These are phyloP conservation scores for Leishmania aethiopica DNA, from an alignment of 208 protist genomes.

Conservation along the genomic window DNA sequence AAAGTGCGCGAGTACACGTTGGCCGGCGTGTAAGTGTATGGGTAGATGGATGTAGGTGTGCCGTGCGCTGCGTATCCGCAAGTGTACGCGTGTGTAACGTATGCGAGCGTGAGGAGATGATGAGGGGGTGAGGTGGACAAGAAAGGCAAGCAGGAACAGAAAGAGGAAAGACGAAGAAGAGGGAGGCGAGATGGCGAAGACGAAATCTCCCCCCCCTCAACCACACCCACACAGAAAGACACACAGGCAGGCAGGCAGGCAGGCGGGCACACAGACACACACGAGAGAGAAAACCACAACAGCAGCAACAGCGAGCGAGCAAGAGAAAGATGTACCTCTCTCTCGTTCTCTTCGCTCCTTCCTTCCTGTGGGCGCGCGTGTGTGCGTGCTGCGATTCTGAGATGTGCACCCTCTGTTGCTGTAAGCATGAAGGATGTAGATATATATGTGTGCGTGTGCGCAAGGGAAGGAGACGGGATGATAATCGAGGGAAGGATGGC, in stretches of 20 bases:
- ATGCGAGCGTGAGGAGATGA: neutral
- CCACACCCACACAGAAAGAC: neutral
- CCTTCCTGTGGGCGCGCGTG: neutral
- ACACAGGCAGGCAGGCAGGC: neutral
- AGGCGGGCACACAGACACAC: neutral
- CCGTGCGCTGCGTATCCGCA: neutral
- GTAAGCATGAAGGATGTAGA: neutral
- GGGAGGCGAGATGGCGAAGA: neutral
- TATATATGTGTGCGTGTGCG: neutral
- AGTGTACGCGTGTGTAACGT: neutral
- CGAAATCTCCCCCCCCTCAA: neutral
- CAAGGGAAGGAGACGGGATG: neutral
- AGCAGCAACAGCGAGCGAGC: neutral
- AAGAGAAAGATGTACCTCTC: neutral
- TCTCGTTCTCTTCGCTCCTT: neutral
- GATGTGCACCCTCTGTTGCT: constrained; percentile 4
- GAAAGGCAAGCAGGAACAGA: neutral
- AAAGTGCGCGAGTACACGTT: neutral
- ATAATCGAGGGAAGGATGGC: neutral
- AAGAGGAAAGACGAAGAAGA: neutral
- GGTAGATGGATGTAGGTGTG: neutral
- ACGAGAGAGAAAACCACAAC: neutral
- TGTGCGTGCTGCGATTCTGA: constrained; percentile 1
- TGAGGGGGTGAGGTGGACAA: neutral
- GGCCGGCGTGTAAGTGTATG: neutral